These are phyloP conservation scores for Coleophoma cylindrospora DNA, from an alignment of 2,329 filamentous ascomycete species.

Conservation along the genomic window DNA sequence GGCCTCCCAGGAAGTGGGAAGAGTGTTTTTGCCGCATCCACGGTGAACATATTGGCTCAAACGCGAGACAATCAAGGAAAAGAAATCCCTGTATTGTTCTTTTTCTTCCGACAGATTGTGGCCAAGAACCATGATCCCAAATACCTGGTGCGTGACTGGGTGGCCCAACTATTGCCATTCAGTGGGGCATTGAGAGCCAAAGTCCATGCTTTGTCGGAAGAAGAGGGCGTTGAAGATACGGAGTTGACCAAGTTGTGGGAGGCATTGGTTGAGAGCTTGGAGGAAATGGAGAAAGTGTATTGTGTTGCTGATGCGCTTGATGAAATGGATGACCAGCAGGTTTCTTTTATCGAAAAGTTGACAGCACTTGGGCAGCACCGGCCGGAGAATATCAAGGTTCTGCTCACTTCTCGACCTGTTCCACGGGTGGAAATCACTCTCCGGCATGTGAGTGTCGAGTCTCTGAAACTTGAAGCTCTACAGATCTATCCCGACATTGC, in stretches of 20 bases:
- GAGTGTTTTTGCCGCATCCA: constrained; percentile 28
- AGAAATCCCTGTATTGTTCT: constrained; percentile 24
- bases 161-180: constrained; percentile 25
- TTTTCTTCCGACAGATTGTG: constrained; percentile 33
- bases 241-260: constrained; percentile 13
- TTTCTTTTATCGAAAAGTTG: constrained; percentile 6
- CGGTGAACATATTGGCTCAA: constrained; percentile 8
- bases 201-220: constrained; percentile 6
- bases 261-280: no score
- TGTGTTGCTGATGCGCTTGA: constrained; percentile 41
- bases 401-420: constrained; percentile 18
- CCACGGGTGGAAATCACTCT: constrained; percentile 26
- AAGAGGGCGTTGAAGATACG: constrained; percentile 9
- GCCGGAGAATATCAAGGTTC: constrained; percentile 9
- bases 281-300: constrained; percentile 21
- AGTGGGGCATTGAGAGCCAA: constrained; percentile 19
- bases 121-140: constrained; percentile 22
- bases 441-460: no score
- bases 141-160: constrained; percentile 26
- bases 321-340: constrained; percentile 11
- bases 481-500: constrained; percentile 26
- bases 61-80: constrained; percentile 7
- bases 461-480: no score
- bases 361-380: constrained; percentile 6
- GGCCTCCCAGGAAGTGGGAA: constrained; percentile 40